phyloP scores from a whole-genome alignment of 148 eudicot genomes.

The Drosera capensis region DNA sequence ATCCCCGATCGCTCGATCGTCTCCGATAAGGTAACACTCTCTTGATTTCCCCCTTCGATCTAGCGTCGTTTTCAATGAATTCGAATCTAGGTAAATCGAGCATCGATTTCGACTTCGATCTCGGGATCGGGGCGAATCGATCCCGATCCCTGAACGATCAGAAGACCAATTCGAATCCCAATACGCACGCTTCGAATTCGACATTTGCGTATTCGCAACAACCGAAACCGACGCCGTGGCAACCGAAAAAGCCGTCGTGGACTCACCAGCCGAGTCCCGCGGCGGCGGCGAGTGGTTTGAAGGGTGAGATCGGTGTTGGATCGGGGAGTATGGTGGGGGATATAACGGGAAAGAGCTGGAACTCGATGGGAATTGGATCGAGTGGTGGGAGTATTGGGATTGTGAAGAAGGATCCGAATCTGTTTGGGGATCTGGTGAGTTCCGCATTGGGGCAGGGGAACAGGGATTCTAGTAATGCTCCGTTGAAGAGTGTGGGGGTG shows the following conservation, averaged over 20 bases:
- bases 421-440: conserved; percentile 68
- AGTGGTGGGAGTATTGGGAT: conserved; percentile 38
- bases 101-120: conserved; percentile 58
- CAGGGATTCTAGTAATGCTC: conserved; percentile 38
- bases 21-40: too few relatives aligned
- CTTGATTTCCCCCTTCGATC: too few relatives aligned
- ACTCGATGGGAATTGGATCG: conserved; percentile 13
- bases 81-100: conserved; percentile 42
- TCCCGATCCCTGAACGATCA: conserved; percentile 48
- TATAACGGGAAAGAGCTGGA: conserved; percentile 75
- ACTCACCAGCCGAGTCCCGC: conserved; percentile 60
- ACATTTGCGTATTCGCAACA: conserved; percentile 6
- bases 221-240: conserved; percentile 29
- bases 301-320: too few relatives aligned
- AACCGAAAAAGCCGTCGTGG: conserved; percentile 67
- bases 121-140: conserved; percentile 42
- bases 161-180: conserved; percentile 31
- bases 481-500: conserved; percentile 60
- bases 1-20: too few relatives aligned
- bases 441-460: conserved; percentile 54
- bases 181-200: too few relatives aligned
- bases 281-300: too few relatives aligned
- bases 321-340: conserved; percentile 84
- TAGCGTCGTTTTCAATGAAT: too few relatives aligned
- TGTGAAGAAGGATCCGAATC: conserved; percentile 69